These are phyloP conservation scores for Hanseniaspora gamundiae DNA, from an alignment of 1,139 yeast species.

Conservation along the genomic window DNA sequence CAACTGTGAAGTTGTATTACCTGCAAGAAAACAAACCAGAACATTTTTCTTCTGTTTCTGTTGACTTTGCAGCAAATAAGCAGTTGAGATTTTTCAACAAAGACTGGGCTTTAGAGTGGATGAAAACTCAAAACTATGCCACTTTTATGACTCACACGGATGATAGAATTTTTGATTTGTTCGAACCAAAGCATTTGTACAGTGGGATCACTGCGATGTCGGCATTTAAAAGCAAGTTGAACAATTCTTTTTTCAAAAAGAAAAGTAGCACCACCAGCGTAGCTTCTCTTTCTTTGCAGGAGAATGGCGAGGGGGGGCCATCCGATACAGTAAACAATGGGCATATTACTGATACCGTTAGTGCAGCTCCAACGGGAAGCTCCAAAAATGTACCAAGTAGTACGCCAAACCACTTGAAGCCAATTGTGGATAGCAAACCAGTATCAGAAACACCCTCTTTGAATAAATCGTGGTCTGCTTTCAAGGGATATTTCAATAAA, in stretches of 20 bases:
- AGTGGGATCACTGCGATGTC: constrained; percentile 25
- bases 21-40: constrained; percentile 33
- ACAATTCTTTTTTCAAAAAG: constrained; percentile 23
- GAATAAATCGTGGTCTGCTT: too few relatives aligned
- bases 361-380: too few relatives aligned
- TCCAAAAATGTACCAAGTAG: too few relatives aligned
- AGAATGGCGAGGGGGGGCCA: too few relatives aligned
- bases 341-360: too few relatives aligned
- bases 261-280: constrained; percentile 5
- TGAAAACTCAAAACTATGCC: constrained; percentile 48
- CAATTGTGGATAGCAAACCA: too few relatives aligned
- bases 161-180: constrained; percentile 78
- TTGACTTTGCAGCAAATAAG: constrained; percentile 20
- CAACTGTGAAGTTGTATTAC: constrained; percentile 58
- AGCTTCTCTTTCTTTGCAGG: neutral
- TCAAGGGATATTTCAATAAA: too few relatives aligned
- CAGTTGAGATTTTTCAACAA: constrained; percentile 41
- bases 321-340: too few relatives aligned
- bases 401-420: too few relatives aligned
- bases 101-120: constrained; percentile 56
- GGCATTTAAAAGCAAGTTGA: constrained; percentile 20
- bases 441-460: too few relatives aligned
- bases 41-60: constrained; percentile 17
- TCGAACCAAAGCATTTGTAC: constrained; percentile 61
- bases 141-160: constrained; percentile 69